Evolutionary conservation across 306 rosid species (phyloP).

Genomic region (Malus asiatica): DNA sequence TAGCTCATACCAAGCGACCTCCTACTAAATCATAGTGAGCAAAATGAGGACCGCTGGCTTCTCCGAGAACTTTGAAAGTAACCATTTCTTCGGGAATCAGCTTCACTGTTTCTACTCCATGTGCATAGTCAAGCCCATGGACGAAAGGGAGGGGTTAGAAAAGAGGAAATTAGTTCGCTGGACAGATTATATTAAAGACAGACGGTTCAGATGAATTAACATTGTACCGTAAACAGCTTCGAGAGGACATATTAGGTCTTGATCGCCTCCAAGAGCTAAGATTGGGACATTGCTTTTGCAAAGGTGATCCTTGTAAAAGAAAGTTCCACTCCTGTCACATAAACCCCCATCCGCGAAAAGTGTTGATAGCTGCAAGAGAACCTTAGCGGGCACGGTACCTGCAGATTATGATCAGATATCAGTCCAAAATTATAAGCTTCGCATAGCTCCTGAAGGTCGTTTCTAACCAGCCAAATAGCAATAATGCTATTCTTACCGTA

Average conservation of each 20-base stretch:
- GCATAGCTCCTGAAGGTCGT: background rate
- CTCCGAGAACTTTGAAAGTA: slow-evolving; percentile 70
- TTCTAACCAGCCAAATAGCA: background rate
- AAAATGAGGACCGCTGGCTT: slow-evolving; percentile 73
- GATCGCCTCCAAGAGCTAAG: slow-evolving; percentile 82
- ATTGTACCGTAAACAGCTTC: slow-evolving; percentile 84
- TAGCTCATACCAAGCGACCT: slow-evolving; percentile 55
- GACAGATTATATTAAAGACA: background rate
- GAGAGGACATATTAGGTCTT: slow-evolving; percentile 76
- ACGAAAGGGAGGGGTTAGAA: background rate
- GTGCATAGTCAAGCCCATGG: background rate
- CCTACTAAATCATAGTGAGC: slow-evolving; percentile 93
- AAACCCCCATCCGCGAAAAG: slow-evolving; percentile 63
- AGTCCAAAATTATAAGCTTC: too few relatives aligned
- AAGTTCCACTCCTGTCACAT: slow-evolving; percentile 55
- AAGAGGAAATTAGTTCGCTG: background rate
- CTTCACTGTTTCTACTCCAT: slow-evolving; percentile 73
- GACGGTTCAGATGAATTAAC: background rate
- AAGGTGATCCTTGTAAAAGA: slow-evolving; percentile 67
- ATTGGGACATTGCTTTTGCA: slow-evolving; percentile 58
- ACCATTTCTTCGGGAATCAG: slow-evolving; percentile 54
- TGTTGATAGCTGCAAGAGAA: slow-evolving; percentile 66
- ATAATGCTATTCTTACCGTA: too few relatives aligned
- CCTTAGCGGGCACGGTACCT: slow-evolving; percentile 83
- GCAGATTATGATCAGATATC: slow-evolving; percentile 15